Evolutionary conservation across 495 filamentous ascomycete genomes (phyloP).

Genomic region (Lichina pygmaea): DNA sequence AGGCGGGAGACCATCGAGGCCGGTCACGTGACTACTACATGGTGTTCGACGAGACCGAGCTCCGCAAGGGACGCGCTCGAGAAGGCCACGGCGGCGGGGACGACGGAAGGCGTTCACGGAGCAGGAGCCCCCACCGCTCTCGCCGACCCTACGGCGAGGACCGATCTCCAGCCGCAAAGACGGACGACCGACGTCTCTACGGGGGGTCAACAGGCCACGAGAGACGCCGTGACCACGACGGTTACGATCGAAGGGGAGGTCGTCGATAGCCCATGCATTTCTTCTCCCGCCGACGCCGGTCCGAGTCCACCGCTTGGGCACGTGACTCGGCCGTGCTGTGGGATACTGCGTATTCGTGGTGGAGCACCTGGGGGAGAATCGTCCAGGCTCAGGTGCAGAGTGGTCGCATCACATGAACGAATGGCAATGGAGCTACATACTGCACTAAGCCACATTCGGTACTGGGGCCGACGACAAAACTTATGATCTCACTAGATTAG

Average conservation of each 20-base stretch:
- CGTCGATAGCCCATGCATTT: too few relatives aligned
- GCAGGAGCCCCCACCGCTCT: slow-evolving; percentile 20
- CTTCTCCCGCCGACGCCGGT: too few relatives aligned
- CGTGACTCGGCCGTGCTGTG: too few relatives aligned
- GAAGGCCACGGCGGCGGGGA: slow-evolving; percentile 3
- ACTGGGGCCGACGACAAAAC: too few relatives aligned
- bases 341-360: too few relatives aligned
- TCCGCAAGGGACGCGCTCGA: slow-evolving; percentile 12
- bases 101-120: slow-evolving; percentile 16
- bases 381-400: too few relatives aligned
- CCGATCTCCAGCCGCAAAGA: background rate
- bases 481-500: too few relatives aligned
- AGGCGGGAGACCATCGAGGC: slow-evolving; percentile 31
- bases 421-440: too few relatives aligned
- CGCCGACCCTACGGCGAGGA: slow-evolving; percentile 1
- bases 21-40: slow-evolving; percentile 34
- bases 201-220: background rate
- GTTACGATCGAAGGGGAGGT: background rate
- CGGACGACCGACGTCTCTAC: background rate
- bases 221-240: background rate
- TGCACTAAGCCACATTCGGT: too few relatives aligned
- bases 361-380: too few relatives aligned
- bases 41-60: slow-evolving; percentile 57
- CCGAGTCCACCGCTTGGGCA: too few relatives aligned
- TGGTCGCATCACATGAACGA: too few relatives aligned